Base-by-base conservation (phyloP, 164 flowering plant genomes). In the Magnolia kwangsiensis region DNA sequence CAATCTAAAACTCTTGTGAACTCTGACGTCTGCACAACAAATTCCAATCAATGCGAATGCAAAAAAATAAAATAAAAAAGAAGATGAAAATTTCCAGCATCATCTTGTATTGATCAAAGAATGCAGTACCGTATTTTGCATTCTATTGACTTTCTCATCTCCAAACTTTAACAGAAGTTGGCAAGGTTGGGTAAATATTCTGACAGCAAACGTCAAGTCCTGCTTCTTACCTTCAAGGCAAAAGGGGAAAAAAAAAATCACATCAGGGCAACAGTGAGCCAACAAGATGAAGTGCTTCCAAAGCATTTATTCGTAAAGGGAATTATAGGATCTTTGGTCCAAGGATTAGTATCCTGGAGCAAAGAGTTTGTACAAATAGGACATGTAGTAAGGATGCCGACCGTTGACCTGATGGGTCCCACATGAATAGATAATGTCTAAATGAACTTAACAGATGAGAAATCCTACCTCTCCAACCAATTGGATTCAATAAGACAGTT, bases 1-100 rank as follows among this genome's bases (percentile, higher is more conserved):
- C 72, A 64, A 77, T n/a, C 51, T 72, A 64, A 77, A 66, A 73
- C 75, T 55, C 73, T 67, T 74, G 58, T 78, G 29, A 86, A 78
- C 90, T 87, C 73, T 72, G 69, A 20, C 4, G 13, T 11, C 55
- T 50, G 21, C 64, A 72, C 19, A 72, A 51, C 23, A 72, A 51
- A 27, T 49, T 50, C 59, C 10, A 19, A 16, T 71, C 20, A 71
- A 58, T 71, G 45, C 72, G 23, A 1, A 29, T 8, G 45, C 2
- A 7, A 67, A 10, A 67, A 67, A 27, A 27, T 27, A 37, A 3
- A 37, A 37, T 37, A 37, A 37, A 37, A 27, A 67, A 27, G 21
- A 27, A 67, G 20, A 29, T 67, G 45, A 37, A 23, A 67, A 29
- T 23, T 23, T 23, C 5, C 23, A 19, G 9, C 29, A 23, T 9